phyloP scores from a whole-genome alignment of 2,329 filamentous ascomycete genomes.

The Emergomyces orientalis region DNA sequence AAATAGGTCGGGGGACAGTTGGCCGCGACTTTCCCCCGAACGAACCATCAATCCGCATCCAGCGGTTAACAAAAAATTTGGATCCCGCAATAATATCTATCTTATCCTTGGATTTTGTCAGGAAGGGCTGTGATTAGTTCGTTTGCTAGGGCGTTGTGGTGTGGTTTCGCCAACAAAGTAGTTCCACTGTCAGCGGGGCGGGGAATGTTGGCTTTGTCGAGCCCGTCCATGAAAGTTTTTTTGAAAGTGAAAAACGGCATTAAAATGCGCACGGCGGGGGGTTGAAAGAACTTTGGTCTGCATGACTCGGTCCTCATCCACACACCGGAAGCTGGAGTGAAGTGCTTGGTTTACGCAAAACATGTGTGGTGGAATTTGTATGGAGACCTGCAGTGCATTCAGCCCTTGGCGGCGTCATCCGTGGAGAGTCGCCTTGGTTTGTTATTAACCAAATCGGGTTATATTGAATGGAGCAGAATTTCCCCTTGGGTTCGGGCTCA shows the following conservation, averaged over 20 bases:
- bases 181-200: neutral
- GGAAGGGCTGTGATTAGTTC: too few relatives aligned
- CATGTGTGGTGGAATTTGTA: too few relatives aligned
- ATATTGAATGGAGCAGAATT: neutral
- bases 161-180: neutral
- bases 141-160: neutral
- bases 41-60: neutral
- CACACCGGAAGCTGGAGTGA: neutral
- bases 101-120: too few relatives aligned
- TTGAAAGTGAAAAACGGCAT: too few relatives aligned
- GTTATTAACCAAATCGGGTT: neutral
- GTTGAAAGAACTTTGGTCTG: neutral
- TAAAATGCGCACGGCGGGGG: too few relatives aligned
- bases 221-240: too few relatives aligned
- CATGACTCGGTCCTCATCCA: neutral
- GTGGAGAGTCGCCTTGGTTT: neutral
- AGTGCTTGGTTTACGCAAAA: too few relatives aligned
- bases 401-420: neutral
- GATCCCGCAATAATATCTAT: neutral
- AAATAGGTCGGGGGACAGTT: too few relatives aligned
- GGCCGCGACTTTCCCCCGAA: neutral
- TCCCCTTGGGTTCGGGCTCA: neutral
- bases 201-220: neutral
- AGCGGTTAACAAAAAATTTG: neutral
- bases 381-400: neutral